phyloP scores from a whole-genome alignment of 768 basidiomycete species.

The Lactarius psammicola region DNA sequence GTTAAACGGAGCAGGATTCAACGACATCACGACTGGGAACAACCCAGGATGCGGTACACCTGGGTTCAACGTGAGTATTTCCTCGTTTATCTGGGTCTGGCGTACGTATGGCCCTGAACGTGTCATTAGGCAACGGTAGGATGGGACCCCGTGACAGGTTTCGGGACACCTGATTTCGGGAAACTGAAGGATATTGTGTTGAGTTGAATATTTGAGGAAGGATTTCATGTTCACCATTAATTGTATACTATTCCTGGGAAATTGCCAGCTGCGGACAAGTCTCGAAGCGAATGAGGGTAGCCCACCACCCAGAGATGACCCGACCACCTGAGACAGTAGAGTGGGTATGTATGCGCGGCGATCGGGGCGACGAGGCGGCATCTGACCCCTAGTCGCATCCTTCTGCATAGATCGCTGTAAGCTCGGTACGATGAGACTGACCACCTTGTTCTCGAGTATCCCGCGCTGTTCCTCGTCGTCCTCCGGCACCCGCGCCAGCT shows the following conservation, averaged over 20 bases:
- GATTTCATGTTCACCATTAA: background rate
- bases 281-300: background rate
- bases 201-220: background rate
- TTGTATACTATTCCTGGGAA: background rate
- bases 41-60: slow-evolving; percentile 60
- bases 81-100: slow-evolving; percentile 5
- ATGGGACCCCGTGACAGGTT: slow-evolving; percentile 60
- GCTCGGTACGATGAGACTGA: too few species aligned
- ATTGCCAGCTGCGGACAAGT: background rate
- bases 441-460: too few species aligned
- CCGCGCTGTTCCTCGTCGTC: too few species aligned
- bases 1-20: slow-evolving; percentile 43
- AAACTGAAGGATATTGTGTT: slow-evolving; percentile 43
- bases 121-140: slow-evolving; percentile 45
- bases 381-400: too few species aligned
- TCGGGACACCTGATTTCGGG: slow-evolving; percentile 54
- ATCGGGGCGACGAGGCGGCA: too few species aligned
- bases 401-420: too few species aligned
- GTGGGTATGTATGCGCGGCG: background rate
- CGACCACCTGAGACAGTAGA: background rate
- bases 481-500: too few species aligned
- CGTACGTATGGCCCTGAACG: background rate
- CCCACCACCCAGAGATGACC: background rate
- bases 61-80: slow-evolving; percentile 58
- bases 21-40: slow-evolving; percentile 51